phyloP scores from a whole-genome alignment of 257 asterid genomes.

The Mentha longifolia region DNA sequence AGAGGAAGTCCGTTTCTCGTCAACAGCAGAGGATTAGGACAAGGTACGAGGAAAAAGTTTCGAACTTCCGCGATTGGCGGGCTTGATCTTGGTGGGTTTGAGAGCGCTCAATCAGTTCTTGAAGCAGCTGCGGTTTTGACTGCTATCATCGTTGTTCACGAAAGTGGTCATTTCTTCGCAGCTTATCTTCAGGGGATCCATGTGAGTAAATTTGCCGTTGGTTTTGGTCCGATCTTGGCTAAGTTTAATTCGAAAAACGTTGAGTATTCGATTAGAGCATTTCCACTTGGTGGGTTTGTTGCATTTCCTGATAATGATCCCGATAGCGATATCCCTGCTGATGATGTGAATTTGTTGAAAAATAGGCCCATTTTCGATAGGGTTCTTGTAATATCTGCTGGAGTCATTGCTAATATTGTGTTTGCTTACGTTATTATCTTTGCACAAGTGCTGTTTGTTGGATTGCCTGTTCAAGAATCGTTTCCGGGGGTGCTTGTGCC shows the following conservation, averaged over 20 bases:
- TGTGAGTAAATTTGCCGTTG: conserved; percentile 96
- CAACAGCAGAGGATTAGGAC: conserved; percentile 34
- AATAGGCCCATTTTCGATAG: conserved; percentile 89
- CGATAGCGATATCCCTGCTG: conserved; percentile 86
- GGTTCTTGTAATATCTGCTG: conserved; percentile 90
- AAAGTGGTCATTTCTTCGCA: conserved; percentile 91
- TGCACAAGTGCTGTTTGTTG: conserved; percentile 79
- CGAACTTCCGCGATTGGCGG: conserved; percentile 61
- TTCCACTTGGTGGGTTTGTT: conserved; percentile 98
- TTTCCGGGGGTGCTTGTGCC: conserved; percentile 97
- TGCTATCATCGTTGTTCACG: conserved; percentile 85
- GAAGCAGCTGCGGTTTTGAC: conserved; percentile 87
- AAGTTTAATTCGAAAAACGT: conserved; percentile 78
- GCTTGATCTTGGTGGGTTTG: conserved; percentile 66
- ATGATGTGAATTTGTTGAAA: conserved; percentile 79
- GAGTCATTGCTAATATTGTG: conserved; percentile 83
- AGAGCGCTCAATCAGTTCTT: conserved; percentile 75
- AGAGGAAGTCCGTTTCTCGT: conserved; percentile 39
- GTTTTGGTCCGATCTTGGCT: conserved; percentile 96
- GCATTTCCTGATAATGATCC: conserved; percentile 99
- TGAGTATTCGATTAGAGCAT: conserved; percentile 90
- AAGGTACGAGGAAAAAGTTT: conserved; percentile 42
- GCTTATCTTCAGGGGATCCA: conserved; percentile 95
- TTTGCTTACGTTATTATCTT: conserved; percentile 81
- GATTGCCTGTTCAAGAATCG: conserved; percentile 97